Base-by-base conservation (phyloP, 169 alveolate genomes). In the Theileria annulata region DNA sequence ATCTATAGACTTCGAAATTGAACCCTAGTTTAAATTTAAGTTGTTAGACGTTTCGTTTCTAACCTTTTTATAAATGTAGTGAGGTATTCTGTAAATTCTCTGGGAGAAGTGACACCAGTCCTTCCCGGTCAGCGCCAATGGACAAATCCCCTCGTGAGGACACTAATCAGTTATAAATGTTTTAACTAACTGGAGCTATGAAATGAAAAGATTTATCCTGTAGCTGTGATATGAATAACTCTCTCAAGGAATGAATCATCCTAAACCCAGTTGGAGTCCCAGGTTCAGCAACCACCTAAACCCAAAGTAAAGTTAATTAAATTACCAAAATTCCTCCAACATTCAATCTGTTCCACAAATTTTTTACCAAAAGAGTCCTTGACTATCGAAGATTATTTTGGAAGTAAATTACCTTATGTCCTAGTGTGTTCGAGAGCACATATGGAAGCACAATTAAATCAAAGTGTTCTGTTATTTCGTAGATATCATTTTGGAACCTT, bases 251-350 rank as follows among this genome's bases (percentile, higher is more conserved):
- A 73, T 91, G 96, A 42, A 95, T 75, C 77, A 92, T 87, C 23
- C 98, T 95, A 77, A 93, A 93, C 17, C 98, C 97, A 0, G 96
- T 93, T 1, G 96, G 97, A 19, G 97, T 95, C 0, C 97, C 97
- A 23, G 88, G 82, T 79, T 95, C 98, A 12, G 90, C 85, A 42
- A 93, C 70, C 13, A 88, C 93, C 93, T 87, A 30, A 17, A 12
- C 23, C 5, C 19, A n/a, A 6, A 0, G 0, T 64, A 68, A 25
- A 13, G 49, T 31, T 23, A 17, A 3, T 23, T 35, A 51, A 54
- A 79, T n/a, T 21, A 74, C 90, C 78, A 88, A 35, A 9, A 76
- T 60, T 28, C 95, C 94, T 9, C 87, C 86, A 3, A 69, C 74
- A 25, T 67, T 66, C 19, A 90, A 15, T 21, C 74, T 54, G 62